A percentile compares a stretch with the other conserved stretches of the same genome.
Evolutionary conservation across 768 basidiomycete genomes (phyloP).

Genomic region (Mycena polygramma): DNA sequence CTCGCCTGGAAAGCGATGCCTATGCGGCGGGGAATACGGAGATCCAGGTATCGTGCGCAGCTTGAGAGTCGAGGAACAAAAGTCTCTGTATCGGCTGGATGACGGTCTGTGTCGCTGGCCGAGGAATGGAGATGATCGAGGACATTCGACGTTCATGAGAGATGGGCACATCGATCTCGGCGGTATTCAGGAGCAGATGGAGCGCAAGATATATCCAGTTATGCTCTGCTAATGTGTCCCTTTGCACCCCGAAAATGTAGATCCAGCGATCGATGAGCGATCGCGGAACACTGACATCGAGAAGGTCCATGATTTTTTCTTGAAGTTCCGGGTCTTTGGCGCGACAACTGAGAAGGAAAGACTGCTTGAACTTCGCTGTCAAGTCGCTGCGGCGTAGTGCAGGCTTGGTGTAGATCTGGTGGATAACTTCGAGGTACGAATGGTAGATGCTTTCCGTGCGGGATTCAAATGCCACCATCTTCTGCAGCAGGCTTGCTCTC

Average conservation of each 20-base stretch:
- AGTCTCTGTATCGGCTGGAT: constrained; percentile 87
- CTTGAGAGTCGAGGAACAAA: constrained; percentile 81
- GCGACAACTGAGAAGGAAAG: constrained; percentile 93
- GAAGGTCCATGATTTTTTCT: constrained; percentile 88
- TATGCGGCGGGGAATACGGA: constrained; percentile 89
- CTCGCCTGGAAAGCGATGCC: constrained; percentile 86
- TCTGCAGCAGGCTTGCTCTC: constrained; percentile 89
- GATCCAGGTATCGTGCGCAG: constrained; percentile 88
- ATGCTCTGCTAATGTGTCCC: constrained; percentile 92
- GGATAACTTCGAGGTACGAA: constrained; percentile 89
- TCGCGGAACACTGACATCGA: constrained; percentile 90
- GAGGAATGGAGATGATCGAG: constrained; percentile 49
- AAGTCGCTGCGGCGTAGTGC: constrained; percentile 90
- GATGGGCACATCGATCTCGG: constrained; percentile 57
- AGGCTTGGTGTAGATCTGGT: constrained; percentile 94
- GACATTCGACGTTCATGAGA: constrained; percentile 57
- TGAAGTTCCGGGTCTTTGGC: constrained; percentile 84
- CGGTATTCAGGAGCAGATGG: constrained; percentile 84
- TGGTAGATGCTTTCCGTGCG: constrained; percentile 85
- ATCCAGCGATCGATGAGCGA: constrained; percentile 85
- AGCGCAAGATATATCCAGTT: constrained; percentile 96
- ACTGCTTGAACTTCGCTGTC: constrained; percentile 91
- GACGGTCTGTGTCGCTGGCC: constrained; percentile 65
- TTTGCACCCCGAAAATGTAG: constrained; percentile 93
- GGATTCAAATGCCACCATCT: constrained; percentile 87